Evolutionary conservation across 1,284 basidiomycete species (phyloP).

Genomic region (Ustilago bromivora): DNA sequence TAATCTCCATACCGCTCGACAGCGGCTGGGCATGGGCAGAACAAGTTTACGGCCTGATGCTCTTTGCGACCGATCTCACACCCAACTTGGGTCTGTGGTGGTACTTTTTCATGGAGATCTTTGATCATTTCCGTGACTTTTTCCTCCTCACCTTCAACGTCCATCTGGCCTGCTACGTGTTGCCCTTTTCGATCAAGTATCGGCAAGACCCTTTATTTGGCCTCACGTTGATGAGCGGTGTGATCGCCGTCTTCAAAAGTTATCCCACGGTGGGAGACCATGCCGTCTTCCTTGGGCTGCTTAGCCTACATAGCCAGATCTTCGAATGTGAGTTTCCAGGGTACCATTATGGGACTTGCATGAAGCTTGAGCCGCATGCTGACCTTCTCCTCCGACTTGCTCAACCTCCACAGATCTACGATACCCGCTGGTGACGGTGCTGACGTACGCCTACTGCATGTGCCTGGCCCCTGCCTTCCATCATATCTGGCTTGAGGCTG

Average conservation of each 20-base stretch:
- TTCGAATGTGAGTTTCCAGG: constrained; percentile 77
- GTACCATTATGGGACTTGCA: not conserved
- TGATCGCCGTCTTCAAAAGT: constrained; percentile 87
- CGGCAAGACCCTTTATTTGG: constrained; percentile 88
- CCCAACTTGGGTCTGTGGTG: constrained; percentile 96
- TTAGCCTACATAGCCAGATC: constrained; percentile 84
- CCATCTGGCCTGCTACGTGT: constrained; percentile 85
- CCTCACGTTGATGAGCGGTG: constrained; percentile 80
- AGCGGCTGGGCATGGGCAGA: constrained; percentile 76
- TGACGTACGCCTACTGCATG: constrained; percentile 85
- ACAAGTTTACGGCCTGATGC: constrained; percentile 88
- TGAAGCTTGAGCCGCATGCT: constrained; percentile 27
- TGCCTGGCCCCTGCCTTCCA: constrained; percentile 91
- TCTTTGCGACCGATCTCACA: constrained; percentile 73
- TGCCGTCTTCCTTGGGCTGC: constrained; percentile 84
- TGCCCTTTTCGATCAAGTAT: constrained; percentile 88
- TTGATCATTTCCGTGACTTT: constrained; percentile 95
- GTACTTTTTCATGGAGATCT: constrained; percentile 99
- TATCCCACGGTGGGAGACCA: constrained; percentile 92
- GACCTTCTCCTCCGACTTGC: not conserved
- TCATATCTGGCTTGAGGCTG: constrained; percentile 89
- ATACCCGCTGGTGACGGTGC: constrained; percentile 85
- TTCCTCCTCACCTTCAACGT: constrained; percentile 95
- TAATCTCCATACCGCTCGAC: constrained; percentile 71
- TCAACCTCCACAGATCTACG: constrained; percentile 77